phyloP scores from a whole-genome alignment of 1,284 basidiomycete species.

The Heterobasidion occidentale region DNA sequence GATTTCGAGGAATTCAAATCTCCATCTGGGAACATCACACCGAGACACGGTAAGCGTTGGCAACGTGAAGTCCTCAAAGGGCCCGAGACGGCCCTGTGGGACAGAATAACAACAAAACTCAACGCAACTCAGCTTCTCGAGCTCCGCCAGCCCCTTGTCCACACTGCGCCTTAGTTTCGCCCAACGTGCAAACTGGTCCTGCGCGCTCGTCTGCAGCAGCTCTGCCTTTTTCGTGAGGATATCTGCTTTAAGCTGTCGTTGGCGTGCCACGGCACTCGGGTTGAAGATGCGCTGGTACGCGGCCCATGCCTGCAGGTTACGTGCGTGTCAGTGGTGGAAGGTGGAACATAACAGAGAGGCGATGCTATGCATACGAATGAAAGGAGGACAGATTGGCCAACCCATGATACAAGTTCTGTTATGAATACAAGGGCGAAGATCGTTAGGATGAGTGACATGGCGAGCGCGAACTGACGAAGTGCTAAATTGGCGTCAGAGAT shows the following conservation, averaged over 20 bases:
- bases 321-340: background rate
- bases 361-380: constrained; percentile 52
- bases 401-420: constrained; percentile 80
- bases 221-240: constrained; percentile 80
- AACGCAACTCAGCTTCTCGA: constrained; percentile 87
- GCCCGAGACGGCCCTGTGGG: background rate
- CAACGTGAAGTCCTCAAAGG: background rate
- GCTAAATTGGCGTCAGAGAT: background rate
- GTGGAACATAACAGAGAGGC: background rate
- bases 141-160: constrained; percentile 88
- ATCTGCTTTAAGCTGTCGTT: constrained; percentile 67
- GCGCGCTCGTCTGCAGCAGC: constrained; percentile 84
- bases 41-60: background rate
- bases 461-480: background rate
- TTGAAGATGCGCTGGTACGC: constrained; percentile 64
- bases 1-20: constrained; percentile 59
- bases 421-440: constrained; percentile 78
- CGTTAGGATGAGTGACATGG: constrained; percentile 71
- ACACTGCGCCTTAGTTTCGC: constrained; percentile 87
- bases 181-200: constrained; percentile 99
- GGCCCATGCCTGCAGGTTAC: constrained; percentile 48
- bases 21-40: constrained; percentile 41
- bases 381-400: constrained; percentile 77
- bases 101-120: constrained; percentile 2
- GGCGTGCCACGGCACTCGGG: constrained; percentile 41